These are phyloP conservation scores for Fusarium sp. DNA, from an alignment of 2,329 filamentous ascomycete species.

Conservation along the genomic window DNA sequence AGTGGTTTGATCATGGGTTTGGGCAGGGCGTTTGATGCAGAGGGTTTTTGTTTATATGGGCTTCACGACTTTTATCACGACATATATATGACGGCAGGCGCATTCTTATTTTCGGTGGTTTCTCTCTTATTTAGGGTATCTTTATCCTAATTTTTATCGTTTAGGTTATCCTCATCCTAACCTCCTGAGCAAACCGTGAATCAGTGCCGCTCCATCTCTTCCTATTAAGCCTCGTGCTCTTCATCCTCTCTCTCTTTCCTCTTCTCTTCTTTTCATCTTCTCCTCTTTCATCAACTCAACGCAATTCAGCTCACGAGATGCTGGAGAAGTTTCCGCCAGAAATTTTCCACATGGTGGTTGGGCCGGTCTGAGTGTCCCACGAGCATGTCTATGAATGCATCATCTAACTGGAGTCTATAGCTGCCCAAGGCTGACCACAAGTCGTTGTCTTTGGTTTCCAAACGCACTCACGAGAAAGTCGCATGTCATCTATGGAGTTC, in stretches of 20 bases:
- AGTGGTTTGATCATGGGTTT: slow-evolving; percentile 28
- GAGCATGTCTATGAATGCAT: neutral
- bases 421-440: neutral
- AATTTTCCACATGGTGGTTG: neutral
- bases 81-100: neutral
- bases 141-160: neutral
- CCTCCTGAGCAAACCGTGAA: neutral
- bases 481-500: neutral
- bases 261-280: neutral
- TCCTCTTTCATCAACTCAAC: neutral
- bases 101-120: neutral
- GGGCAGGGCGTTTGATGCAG: neutral
- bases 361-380: neutral
- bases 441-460: neutral
- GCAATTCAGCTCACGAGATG: neutral
- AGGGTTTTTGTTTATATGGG: neutral
- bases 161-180: neutral
- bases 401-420: neutral
- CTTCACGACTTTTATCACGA: neutral
- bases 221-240: neutral
- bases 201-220: neutral
- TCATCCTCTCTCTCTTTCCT: neutral
- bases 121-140: neutral
- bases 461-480: too few species aligned
- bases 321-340: neutral